Evolutionary conservation across 2,329 filamentous ascomycete species (phyloP).

Genomic region (Colletotrichum cereale): DNA sequence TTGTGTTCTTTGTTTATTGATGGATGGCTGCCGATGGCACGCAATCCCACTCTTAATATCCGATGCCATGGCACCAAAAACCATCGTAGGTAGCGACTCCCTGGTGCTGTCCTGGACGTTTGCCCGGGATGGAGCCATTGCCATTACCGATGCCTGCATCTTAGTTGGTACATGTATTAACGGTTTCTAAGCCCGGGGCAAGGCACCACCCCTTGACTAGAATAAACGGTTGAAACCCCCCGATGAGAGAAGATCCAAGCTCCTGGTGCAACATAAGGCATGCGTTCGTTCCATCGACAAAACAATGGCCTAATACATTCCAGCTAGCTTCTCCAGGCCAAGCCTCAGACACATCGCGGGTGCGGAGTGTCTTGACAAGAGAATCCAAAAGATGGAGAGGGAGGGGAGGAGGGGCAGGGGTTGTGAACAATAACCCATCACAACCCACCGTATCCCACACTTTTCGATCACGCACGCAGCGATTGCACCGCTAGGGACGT

Average conservation of each 20-base stretch:
- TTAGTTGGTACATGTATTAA: constrained; percentile 4
- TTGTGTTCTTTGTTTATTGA: not conserved
- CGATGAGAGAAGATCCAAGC: constrained; percentile 1
- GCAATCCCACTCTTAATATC: constrained; percentile 38
- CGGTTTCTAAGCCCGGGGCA: constrained; percentile 9
- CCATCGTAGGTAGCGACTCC: constrained; percentile 36
- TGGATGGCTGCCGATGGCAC: constrained; percentile 3
- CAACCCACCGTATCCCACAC: constrained; percentile 17
- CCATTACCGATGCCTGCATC: not conserved
- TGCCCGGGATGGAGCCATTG: not conserved
- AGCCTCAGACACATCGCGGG: constrained; percentile 8
- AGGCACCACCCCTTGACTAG: constrained; percentile 12
- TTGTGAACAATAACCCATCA: constrained; percentile 13
- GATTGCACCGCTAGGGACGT: constrained; percentile 14
- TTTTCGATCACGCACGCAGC: constrained; percentile 21
- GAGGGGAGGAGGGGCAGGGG: constrained; percentile 6
- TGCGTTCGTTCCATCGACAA: not conserved
- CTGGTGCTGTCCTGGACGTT: constrained; percentile 16
- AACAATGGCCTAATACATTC: constrained; percentile 13
- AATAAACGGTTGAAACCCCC: not conserved
- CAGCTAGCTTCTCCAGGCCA: constrained; percentile 5
- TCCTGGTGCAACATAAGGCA: constrained; percentile 20
- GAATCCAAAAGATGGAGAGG: constrained; percentile 6
- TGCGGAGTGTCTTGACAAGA: constrained; percentile 2
- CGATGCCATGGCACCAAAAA: constrained; percentile 30